These are phyloP conservation scores for Fraxinus baroniana DNA, from an alignment of 305 asterid species.

Conservation along the genomic window DNA sequence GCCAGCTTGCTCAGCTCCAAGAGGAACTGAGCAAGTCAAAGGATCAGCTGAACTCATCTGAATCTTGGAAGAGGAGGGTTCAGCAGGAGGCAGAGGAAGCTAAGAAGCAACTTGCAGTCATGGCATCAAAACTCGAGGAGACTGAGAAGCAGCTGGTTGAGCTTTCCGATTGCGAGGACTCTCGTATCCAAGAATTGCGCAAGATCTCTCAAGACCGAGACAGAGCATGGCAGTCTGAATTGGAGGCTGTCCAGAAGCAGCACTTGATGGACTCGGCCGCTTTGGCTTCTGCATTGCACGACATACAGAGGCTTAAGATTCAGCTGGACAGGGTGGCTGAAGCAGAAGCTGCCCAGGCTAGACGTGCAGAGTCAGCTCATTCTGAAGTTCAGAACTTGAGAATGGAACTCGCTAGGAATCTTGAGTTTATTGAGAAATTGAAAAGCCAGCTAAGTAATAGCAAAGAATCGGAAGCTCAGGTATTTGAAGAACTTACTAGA, in stretches of 20 bases:
- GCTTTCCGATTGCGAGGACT: conserved; percentile 63
- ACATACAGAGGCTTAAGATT: conserved; percentile 66
- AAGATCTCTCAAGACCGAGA: conserved; percentile 86
- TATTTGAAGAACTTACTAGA: conserved; percentile 56
- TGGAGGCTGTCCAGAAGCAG: conserved; percentile 75
- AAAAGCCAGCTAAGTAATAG: conserved; percentile 56
- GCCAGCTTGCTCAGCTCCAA: conserved; percentile 64
- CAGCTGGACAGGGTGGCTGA: conserved; percentile 57
- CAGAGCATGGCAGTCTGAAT: conserved; percentile 77
- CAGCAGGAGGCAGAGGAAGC: conserved; percentile 75
- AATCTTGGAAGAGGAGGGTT: conserved; percentile 60
- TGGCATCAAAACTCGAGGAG: conserved; percentile 61
- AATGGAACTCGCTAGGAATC: conserved; percentile 57
- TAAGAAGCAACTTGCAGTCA: conserved; percentile 48
- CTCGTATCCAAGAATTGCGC: conserved; percentile 68
- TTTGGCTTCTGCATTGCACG: conserved; percentile 61
- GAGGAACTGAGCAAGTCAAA: conserved; percentile 67
- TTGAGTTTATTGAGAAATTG: conserved; percentile 55
- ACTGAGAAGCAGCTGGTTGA: conserved; percentile 57
- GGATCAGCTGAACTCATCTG: conserved; percentile 67
- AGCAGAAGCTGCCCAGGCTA: conserved; percentile 62
- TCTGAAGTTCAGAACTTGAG: conserved; percentile 59
- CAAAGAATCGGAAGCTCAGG: conserved; percentile 58
- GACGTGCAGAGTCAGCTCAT: conserved; percentile 62
- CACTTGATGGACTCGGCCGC: conserved; percentile 74